Evolutionary conservation across 2,329 filamentous ascomycete species (phyloP).

Genomic region (Podosphaera fusca): DNA sequence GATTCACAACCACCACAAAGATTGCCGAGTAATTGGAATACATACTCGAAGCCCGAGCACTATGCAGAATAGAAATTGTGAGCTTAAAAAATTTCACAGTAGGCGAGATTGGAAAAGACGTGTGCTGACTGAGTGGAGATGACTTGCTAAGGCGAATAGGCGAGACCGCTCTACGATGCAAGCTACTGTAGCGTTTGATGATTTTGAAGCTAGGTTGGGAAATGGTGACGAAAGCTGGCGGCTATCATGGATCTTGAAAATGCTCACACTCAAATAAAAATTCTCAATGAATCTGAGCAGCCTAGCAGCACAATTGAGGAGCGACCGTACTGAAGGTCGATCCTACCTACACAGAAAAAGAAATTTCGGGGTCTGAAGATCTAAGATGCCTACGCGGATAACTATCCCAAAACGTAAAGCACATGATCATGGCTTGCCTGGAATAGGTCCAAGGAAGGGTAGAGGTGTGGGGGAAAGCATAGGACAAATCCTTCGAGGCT

Average conservation of each 20-base stretch:
- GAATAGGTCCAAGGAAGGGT: not conserved
- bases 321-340: not conserved
- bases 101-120: not conserved
- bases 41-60: too few relatives aligned
- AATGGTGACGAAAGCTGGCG: not conserved
- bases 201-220: not conserved
- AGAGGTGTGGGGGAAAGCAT: not conserved
- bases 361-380: not conserved
- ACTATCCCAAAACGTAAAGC: not conserved
- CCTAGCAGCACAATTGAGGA: not conserved
- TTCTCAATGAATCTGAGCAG: not conserved
- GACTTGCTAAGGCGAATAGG: not conserved
- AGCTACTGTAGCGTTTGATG: too few relatives aligned
- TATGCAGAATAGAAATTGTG: too few relatives aligned
- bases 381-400: not conserved
- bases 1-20: too few relatives aligned
- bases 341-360: not conserved
- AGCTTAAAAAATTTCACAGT: not conserved
- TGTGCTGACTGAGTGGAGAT: not conserved
- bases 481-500: not conserved
- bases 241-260: not conserved
- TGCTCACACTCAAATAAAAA: not conserved
- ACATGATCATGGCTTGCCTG: not conserved
- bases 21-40: too few relatives aligned
- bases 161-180: too few relatives aligned